Evolutionary conservation across 176 grass and related monocot genomes (phyloP), one percentile per base, ranked within the genome.

Genomic region (Eleusine coracana): DNA sequence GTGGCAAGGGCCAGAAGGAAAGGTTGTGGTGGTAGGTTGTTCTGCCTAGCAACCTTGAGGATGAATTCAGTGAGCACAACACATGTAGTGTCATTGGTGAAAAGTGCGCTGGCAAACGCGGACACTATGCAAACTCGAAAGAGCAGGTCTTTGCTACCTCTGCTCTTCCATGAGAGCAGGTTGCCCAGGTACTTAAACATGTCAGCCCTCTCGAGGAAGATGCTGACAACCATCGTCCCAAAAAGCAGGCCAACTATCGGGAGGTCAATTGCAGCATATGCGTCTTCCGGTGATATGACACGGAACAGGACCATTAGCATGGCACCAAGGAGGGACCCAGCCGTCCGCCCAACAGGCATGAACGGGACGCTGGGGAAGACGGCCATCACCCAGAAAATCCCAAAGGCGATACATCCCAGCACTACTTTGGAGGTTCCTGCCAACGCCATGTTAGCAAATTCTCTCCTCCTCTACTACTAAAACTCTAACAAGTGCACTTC

Each of bases 1-100:
- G 89, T 90, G 17, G 92, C 92, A 18, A 94, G 87, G 0, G 89
- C 92, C 0, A 92, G 67, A 7, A 95, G 71, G 37, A 92, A 95
- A 0, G 93, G 93, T 79, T 95, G 90, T 16, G 93, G 93, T 2
- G 90, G 90, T 31, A 95, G 87, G 76, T 92, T 95, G 83, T 95
- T 95, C 83, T 95, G 93, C 50, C 93, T 78, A 0, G 93, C 93
- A 20, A 95, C 76, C 77, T 95, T 95, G 39, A 95, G 93, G 60
- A 95, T 90, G 79, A 92, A 95, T 54, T 95, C 93, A 21, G 93
- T 95, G 85, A 95, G 93, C 18, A 95, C 93, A 28, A 95, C 93
- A 72, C 93, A 95, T 66, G 90, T 88, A 17, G 93, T 95, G 71
- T 95, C 93, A 10, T 95, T 95, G 66, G 93, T 95, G 75, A 95